Conservation (phyloP, 306 rosid species). For the Ceratonia siliqua region DNA sequence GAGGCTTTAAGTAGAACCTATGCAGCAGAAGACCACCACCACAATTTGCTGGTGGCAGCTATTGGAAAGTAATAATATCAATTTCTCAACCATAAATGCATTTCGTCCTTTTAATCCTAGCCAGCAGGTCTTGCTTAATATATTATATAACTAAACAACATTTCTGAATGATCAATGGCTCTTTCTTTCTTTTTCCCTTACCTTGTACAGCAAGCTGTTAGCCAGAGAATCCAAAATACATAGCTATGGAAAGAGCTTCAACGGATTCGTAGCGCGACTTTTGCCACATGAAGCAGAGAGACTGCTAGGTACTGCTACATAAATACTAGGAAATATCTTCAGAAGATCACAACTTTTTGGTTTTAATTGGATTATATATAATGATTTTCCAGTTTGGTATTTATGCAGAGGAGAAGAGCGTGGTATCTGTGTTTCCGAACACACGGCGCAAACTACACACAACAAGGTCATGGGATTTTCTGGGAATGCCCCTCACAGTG, state of each 20-base stretch:
- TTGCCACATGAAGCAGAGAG: slow-evolving; percentile 75
- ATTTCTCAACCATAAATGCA: not conserved
- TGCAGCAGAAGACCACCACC: slow-evolving; percentile 43
- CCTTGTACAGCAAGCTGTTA: slow-evolving; percentile 43
- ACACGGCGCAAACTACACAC: slow-evolving; percentile 55
- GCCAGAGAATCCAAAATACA: slow-evolving; percentile 69
- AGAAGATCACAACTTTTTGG: too few species aligned
- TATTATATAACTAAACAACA: not conserved
- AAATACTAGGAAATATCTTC: not conserved
- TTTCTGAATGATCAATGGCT: not conserved
- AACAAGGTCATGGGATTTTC: slow-evolving; percentile 83
- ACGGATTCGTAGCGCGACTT: slow-evolving; percentile 79
- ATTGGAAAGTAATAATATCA: slow-evolving; percentile 69
- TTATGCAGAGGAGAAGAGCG: slow-evolving; percentile 49
- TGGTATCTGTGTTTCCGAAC: slow-evolving; percentile 75
- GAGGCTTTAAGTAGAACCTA: slow-evolving; percentile 16
- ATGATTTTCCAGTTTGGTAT: too few species aligned
- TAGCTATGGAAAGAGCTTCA: slow-evolving; percentile 75
- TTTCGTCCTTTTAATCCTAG: not conserved
- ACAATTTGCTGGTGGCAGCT: slow-evolving; percentile 49
- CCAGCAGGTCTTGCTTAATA: too few species aligned
- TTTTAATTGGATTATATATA: too few species aligned
- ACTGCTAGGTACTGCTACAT: slow-evolving; percentile 41
- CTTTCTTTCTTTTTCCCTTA: not conserved
- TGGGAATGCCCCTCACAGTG: slow-evolving; percentile 51